Evolutionary conservation across 331 rosid genomes (phyloP).

Genomic region (Pyracantha coccinea): DNA sequence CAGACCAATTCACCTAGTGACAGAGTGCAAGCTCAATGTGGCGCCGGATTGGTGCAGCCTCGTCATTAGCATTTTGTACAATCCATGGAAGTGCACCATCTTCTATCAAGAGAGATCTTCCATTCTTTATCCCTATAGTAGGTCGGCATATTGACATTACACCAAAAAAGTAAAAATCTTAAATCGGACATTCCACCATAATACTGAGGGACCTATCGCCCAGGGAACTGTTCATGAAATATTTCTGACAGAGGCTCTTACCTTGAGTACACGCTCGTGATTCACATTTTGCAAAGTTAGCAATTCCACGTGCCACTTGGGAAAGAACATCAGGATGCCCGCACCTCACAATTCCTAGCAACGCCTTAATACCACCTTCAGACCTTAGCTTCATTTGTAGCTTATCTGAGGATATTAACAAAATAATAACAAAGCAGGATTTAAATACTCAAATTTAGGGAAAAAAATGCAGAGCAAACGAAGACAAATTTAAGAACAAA

Average conservation of each 20-base stretch:
- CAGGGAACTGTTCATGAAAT: neutral
- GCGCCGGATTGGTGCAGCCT: constrained; percentile 93
- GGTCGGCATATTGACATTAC: neutral
- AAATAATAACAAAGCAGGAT: neutral
- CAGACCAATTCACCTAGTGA: constrained; percentile 36
- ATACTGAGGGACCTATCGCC: neutral
- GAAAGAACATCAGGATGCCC: constrained; percentile 98
- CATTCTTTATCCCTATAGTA: constrained; percentile 54
- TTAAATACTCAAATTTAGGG: neutral
- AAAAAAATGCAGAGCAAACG: neutral
- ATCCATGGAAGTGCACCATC: constrained; percentile 98
- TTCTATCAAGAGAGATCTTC: constrained; percentile 81
- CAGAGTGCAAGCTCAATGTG: constrained; percentile 98
- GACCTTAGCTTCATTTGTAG: constrained; percentile 70
- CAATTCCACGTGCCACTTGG: constrained; percentile 96
- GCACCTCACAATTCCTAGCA: constrained; percentile 92
- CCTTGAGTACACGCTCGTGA: constrained; percentile 90
- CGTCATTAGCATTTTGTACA: constrained; percentile 84
- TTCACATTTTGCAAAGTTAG: constrained; percentile 97
- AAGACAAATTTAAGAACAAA: neutral
- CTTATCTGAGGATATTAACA: constrained; percentile 44
- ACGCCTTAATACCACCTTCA: constrained; percentile 93
- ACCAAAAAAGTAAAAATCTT: neutral
- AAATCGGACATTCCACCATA: neutral
- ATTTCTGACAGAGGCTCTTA: constrained; percentile 15